A percentile compares a stretch with the other conserved stretches of the same genome.
phyloP scores from a whole-genome alignment of 2,329 filamentous ascomycete species.

The Curvularia verruculosa region DNA sequence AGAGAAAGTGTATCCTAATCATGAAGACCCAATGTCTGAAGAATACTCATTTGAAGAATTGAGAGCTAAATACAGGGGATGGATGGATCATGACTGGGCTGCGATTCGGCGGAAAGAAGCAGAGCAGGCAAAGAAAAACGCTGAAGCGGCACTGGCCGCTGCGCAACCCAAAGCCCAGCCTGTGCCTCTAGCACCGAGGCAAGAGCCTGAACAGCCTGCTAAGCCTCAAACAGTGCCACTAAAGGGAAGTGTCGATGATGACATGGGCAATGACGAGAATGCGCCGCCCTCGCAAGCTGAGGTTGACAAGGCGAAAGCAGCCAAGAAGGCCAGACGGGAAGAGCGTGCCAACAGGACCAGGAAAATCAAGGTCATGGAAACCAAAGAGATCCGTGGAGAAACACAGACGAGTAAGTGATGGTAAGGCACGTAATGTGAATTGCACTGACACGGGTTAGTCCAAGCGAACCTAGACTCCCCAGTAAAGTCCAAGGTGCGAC shows the following conservation, averaged over 20 bases:
- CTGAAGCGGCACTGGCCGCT: slow-evolving; percentile 22
- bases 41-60: slow-evolving; percentile 94
- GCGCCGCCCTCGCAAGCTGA: slow-evolving; percentile 54
- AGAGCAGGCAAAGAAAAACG: slow-evolving; percentile 34
- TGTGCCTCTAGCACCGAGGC: slow-evolving; percentile 25
- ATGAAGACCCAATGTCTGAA: slow-evolving; percentile 67
- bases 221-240: slow-evolving; percentile 40
- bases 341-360: slow-evolving; percentile 58
- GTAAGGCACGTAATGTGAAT: background rate
- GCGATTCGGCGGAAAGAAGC: slow-evolving; percentile 39
- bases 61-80: slow-evolving; percentile 76
- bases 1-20: slow-evolving; percentile 81
- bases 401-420: slow-evolving; percentile 81
- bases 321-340: slow-evolving; percentile 56
- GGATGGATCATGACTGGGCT: slow-evolving; percentile 62
- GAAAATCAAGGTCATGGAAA: slow-evolving; percentile 76
- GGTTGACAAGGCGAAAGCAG: slow-evolving; percentile 63
- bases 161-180: slow-evolving; percentile 21
- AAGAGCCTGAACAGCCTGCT: slow-evolving; percentile 21
- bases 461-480: slow-evolving; percentile 93
- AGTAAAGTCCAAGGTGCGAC: slow-evolving; percentile 71
- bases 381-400: slow-evolving; percentile 70
- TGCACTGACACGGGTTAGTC: slow-evolving; percentile 60
- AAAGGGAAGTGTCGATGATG: slow-evolving; percentile 44
- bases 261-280: slow-evolving; percentile 55